Conservation (phyloP, 768 basidiomycete species). For the Fomitopsis pulvina region DNA sequence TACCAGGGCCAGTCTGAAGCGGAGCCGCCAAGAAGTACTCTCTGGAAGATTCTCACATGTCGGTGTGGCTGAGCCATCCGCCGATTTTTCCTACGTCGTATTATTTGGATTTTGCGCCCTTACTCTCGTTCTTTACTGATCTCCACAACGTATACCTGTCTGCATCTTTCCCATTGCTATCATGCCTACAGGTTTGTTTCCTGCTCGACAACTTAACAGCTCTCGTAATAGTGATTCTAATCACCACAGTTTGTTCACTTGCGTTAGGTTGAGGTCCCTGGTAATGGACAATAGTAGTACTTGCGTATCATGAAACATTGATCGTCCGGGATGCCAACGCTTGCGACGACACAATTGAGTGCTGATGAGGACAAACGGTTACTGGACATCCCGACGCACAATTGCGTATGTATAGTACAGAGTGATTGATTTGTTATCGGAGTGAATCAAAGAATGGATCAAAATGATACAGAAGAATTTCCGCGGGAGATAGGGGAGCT, state of each 20-base stretch:
- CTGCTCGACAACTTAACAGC: slow-evolving; percentile 1
- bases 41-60: slow-evolving; percentile 72
- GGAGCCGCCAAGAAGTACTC: slow-evolving; percentile 44
- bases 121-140: slow-evolving; percentile 6
- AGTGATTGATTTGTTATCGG: no score
- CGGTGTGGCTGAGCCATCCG: slow-evolving; percentile 50
- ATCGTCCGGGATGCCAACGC: no score
- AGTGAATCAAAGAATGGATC: no score
- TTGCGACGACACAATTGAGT: no score
- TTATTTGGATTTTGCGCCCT: slow-evolving; percentile 18
- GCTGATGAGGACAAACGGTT: no score
- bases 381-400: no score
- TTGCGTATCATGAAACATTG: neutral
- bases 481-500: no score
- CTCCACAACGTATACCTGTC: slow-evolving; percentile 20
- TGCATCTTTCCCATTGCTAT: slow-evolving; percentile 9
- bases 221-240: slow-evolving; percentile 5
- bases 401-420: no score
- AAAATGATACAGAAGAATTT: no score
- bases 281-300: neutral
- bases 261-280: neutral
- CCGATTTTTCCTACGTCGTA: slow-evolving; percentile 17
- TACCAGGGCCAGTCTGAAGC: slow-evolving; percentile 52
- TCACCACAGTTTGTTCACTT: slow-evolving; percentile 9
- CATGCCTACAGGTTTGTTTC: slow-evolving; percentile 1